Conservation (phyloP, 495 filamentous ascomycete species). For the Terfezia boudieri region DNA sequence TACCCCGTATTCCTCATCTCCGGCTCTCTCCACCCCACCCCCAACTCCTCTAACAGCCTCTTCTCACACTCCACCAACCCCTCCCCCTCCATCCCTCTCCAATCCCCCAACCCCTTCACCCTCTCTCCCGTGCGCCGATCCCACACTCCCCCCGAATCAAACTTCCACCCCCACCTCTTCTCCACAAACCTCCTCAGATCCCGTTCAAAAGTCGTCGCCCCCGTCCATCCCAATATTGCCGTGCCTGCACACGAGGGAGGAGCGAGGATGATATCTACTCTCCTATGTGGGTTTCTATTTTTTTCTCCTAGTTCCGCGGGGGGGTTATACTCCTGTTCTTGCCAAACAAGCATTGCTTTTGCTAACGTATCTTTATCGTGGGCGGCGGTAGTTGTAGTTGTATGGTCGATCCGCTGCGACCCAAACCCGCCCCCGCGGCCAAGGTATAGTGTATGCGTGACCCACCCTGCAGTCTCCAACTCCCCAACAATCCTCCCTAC, state of each 20-base stretch:
- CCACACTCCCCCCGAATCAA: constrained; percentile 73
- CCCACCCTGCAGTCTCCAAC: constrained; percentile 43
- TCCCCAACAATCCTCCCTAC: constrained; percentile 42
- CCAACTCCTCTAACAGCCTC: constrained; percentile 58
- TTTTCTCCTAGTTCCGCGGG: constrained; percentile 22
- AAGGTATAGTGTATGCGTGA: constrained; percentile 64
- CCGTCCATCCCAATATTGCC: constrained; percentile 71
- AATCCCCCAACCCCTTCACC: constrained; percentile 33
- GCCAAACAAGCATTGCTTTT: constrained; percentile 87
- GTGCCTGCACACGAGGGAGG: constrained; percentile 78
- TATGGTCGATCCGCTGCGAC: neutral
- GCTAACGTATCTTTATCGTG: constrained; percentile 65
- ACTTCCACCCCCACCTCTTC: constrained; percentile 50
- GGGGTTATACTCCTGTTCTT: constrained; percentile 39
- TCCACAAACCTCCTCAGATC: constrained; percentile 68
- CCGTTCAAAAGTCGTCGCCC: constrained; percentile 71
- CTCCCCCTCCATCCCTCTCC: constrained; percentile 9
- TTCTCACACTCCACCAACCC: constrained; percentile 41
- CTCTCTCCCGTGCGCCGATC: constrained; percentile 38
- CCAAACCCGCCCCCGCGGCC: constrained; percentile 1
- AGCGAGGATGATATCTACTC: constrained; percentile 83
- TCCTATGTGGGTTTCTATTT: constrained; percentile 55
- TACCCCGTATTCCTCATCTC: constrained; percentile 11
- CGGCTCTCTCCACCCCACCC: constrained; percentile 47
- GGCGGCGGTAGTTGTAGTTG: constrained; percentile 15